Evolutionary conservation across 495 filamentous ascomycete genomes (phyloP).

Genomic region (Rusavskia elegans): DNA sequence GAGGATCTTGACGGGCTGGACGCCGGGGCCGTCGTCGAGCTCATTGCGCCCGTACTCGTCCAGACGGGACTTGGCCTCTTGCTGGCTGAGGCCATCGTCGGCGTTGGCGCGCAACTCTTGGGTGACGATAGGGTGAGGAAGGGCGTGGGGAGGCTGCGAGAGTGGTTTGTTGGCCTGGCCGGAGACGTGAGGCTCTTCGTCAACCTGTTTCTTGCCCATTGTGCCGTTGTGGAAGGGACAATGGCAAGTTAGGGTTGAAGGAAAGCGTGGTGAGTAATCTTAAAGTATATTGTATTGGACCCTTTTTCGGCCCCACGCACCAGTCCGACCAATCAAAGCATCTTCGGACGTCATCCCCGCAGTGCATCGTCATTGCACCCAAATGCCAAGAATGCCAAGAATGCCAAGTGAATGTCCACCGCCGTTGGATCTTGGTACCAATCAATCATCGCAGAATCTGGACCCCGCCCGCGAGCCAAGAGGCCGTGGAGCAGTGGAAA

Average conservation of each 20-base stretch:
- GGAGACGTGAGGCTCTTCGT: slow-evolving; percentile 26
- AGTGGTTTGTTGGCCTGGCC: slow-evolving; percentile 39
- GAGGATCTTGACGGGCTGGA: slow-evolving; percentile 41
- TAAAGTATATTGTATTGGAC: not conserved
- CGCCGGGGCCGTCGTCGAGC: slow-evolving; percentile 40
- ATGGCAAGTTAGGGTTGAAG: too few relatives aligned
- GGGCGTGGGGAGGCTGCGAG: slow-evolving; percentile 47
- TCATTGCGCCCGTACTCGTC: slow-evolving; percentile 45
- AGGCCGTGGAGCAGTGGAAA: too few relatives aligned
- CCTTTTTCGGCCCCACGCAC: too few relatives aligned
- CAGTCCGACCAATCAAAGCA: too few relatives aligned
- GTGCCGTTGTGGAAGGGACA: not conserved
- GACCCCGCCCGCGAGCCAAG: too few relatives aligned
- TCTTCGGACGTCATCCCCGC: too few relatives aligned
- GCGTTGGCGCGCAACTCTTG: slow-evolving; percentile 40
- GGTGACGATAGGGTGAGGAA: slow-evolving; percentile 19
- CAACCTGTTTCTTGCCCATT: slow-evolving; percentile 9
- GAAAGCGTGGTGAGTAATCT: too few relatives aligned
- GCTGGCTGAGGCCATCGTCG: slow-evolving; percentile 42
- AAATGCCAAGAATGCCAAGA: too few relatives aligned
- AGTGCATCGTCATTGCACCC: too few relatives aligned
- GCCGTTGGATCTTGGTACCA: too few relatives aligned
- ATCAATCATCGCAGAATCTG: too few relatives aligned
- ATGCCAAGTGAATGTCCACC: too few relatives aligned
- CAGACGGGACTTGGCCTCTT: slow-evolving; percentile 38